These are phyloP conservation scores for Coniochaeta sp. DNA, from an alignment of 2,329 filamentous ascomycete species.

Conservation along the genomic window DNA sequence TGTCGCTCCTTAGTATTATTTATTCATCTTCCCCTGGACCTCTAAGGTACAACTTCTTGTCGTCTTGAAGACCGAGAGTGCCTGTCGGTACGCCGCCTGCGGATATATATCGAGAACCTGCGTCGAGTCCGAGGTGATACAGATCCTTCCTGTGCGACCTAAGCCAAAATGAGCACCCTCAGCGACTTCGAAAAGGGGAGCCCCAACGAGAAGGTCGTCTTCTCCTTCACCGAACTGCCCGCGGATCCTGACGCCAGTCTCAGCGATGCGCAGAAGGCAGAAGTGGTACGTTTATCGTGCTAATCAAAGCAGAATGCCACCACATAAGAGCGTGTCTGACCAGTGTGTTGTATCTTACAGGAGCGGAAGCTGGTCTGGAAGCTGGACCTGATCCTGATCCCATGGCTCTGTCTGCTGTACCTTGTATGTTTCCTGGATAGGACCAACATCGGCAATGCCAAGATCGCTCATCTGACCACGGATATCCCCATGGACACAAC, in stretches of 20 bases:
- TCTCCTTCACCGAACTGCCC: conserved; percentile 12
- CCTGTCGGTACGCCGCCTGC: background rate
- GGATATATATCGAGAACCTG: background rate
- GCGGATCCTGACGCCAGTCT: conserved; percentile 51
- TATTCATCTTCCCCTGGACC: background rate
- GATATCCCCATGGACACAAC: conserved; percentile 37
- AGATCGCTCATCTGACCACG: conserved; percentile 28
- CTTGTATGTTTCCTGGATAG: conserved; percentile 37
- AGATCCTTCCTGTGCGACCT: background rate
- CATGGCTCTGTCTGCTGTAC: conserved; percentile 49
- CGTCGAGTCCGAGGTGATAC: background rate
- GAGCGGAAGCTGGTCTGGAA: conserved; percentile 22
- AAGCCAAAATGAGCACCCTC: background rate
- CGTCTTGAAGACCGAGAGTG: background rate
- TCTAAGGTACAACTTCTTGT: background rate
- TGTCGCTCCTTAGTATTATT: background rate
- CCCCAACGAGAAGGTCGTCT: background rate
- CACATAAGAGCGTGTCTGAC: background rate
- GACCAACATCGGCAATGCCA: conserved; percentile 31
- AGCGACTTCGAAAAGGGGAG: background rate
- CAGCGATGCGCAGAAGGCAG: conserved; percentile 46
- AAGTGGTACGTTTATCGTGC: conserved; percentile 35
- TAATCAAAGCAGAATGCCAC: background rate
- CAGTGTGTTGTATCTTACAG: conserved; percentile 8
- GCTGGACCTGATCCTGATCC: conserved; percentile 25